These are phyloP conservation scores for Multifurca ochricompacta DNA, from an alignment of 768 basidiomycete species.

Conservation along the genomic window DNA sequence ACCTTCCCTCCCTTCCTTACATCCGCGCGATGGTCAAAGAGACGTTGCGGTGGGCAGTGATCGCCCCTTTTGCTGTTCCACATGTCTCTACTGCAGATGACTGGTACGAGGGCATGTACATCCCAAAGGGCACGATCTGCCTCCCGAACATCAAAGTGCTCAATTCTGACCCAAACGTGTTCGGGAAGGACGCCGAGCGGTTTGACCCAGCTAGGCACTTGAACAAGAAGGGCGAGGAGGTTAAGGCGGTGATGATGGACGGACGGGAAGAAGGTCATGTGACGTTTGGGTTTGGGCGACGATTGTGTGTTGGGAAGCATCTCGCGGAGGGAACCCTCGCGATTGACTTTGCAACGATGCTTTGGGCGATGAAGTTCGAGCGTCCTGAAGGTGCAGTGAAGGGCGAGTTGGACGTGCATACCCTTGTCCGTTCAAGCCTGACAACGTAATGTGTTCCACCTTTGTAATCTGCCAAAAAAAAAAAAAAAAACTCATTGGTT, in stretches of 20 bases:
- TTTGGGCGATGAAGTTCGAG: conserved; percentile 23
- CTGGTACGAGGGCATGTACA: no score
- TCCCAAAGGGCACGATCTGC: no score
- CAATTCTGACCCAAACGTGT: neutral
- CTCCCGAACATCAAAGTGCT: neutral
- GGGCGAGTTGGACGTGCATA: neutral
- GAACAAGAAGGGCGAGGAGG: neutral
- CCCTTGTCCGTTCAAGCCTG: neutral
- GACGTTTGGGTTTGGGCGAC: conserved; percentile 26
- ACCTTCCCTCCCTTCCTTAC: no score
- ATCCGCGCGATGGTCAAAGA: no score
- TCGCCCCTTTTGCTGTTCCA: no score
- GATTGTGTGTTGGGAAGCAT: conserved; percentile 29
- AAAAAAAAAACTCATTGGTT: no score
- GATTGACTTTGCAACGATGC: conserved; percentile 26
- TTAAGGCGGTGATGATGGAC: conserved; percentile 11
- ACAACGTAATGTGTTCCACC: neutral
- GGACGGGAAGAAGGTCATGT: conserved; percentile 27
- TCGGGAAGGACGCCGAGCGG: neutral
- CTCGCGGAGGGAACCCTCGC: conserved; percentile 28
- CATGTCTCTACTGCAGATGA: no score
- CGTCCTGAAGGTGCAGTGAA: neutral
- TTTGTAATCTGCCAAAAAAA: no score
- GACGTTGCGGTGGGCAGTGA: no score
- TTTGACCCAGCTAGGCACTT: neutral